Evolutionary conservation across 202 grass and related monocot species (phyloP), one percentile per base, ranked within the genome.

Genomic region (Tripidium arundinaceum): DNA sequence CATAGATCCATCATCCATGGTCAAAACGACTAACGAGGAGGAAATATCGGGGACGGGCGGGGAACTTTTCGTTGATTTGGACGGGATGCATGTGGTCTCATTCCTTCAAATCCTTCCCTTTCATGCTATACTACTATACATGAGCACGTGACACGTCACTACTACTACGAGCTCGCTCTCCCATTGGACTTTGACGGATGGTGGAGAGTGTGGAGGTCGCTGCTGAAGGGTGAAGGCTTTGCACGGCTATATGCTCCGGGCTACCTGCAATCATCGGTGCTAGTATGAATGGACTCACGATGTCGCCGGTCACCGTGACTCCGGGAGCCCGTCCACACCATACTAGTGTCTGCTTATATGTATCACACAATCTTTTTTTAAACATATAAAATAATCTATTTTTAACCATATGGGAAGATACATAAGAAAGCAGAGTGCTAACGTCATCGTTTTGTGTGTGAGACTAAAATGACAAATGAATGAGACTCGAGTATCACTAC

Each of bases 51-150:
- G n/a, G n/a, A n/a, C n/a, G 29, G n/a, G 10, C 12, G 8, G n/a
- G n/a, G n/a, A n/a, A n/a, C 79, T 87, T 87, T 87, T n/a, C 33
- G 34, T 16, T 28, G 73, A 58, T 77, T n/a, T n/a, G n/a, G n/a
- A n/a, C n/a, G n/a, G n/a, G n/a, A n/a, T n/a, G n/a, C n/a, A n/a
- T n/a, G n/a, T n/a, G n/a, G n/a, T n/a, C n/a, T n/a, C n/a, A n/a
- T n/a, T n/a, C n/a, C n/a, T n/a, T n/a, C n/a, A n/a, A n/a, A n/a
- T n/a, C n/a, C n/a, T n/a, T n/a, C n/a, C n/a, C n/a, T n/a, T n/a
- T n/a, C n/a, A n/a, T n/a, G n/a, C n/a, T n/a, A n/a, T n/a, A n/a
- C n/a, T n/a, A n/a, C n/a, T n/a, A n/a, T n/a, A n/a, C n/a, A n/a
- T n/a, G n/a, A n/a, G n/a, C n/a, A n/a, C n/a, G n/a, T n/a, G n/a